Evolutionary conservation across 352 stramenopile species (phyloP), one percentile per base, ranked within the genome.

Genomic region (Phytophthora meadii): DNA sequence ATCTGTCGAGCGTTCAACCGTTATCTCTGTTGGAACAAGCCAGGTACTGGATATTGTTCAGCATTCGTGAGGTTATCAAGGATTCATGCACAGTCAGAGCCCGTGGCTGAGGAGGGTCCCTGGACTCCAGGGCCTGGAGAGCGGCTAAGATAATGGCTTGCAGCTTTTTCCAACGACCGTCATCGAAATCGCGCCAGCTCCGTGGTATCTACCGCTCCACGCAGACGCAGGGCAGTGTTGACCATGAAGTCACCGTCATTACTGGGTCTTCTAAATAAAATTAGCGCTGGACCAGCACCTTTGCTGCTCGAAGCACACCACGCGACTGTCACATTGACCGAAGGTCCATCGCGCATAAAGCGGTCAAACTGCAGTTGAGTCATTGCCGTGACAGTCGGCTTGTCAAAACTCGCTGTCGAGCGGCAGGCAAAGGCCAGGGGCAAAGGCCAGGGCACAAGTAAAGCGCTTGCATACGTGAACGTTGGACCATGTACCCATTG

Each of bases 271-370:
- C 30, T 9, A 34, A 30, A 34, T 34, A 36, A 36, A 30, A 30
- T 5, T 4, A 12, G 30, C 30, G 30, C 30, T 36, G 30, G 30
- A 22, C 22, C 22, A 22, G 22, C 22, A 22, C 22, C 22, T 22
- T 22, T 22, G 22, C 22, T 36, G 30, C 9, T 36, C 8, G 30
- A 36, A 11, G 8, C 9, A 36, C 30, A 14, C 30, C 6, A 30
- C 9, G 39, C 55, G 58, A 47, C 48, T 66, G 58, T 60, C 58
- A 66, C 58, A 66, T 66, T 48, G 24, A 7, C 47, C 59, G 58
- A 60, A 66, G 48, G 25, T 54, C 24, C 17, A 14, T 36, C 32
- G 51, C 41, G 51, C 60, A 68, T 49, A 62, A 28, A 68, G 22
- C 34, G 42, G 52, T 51, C 51, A 22, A 9, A 5, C 14, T 14